Evolutionary conservation across 208 protist species (phyloP).

Genomic region (Willaertia magna): DNA sequence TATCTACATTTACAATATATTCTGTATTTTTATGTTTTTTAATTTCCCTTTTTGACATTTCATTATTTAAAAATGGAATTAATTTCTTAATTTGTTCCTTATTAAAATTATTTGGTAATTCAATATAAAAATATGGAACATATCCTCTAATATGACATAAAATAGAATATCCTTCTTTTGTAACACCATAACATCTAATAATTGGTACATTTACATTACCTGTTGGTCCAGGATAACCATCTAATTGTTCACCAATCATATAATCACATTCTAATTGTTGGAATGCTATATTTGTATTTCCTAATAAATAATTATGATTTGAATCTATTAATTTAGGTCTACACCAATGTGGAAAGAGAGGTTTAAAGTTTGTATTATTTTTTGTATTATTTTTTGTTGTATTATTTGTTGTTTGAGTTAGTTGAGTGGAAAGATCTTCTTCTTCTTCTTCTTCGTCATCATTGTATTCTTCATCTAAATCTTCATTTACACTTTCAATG

Average conservation of each 20-base stretch:
- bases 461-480: not conserved
- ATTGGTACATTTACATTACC: slow-evolving; percentile 16
- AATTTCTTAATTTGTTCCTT: not conserved
- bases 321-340: not conserved
- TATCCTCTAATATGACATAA: slow-evolving; percentile 42
- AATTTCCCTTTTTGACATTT: not conserved
- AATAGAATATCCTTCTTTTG: slow-evolving; percentile 34
- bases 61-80: not conserved
- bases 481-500: no score
- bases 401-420: not conserved
- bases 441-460: not conserved
- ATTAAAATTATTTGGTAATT: slow-evolving; percentile 22
- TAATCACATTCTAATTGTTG: slow-evolving; percentile 8
- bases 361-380: not conserved
- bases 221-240: not conserved
- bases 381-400: not conserved
- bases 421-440: not conserved
- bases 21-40: not conserved
- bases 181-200: slow-evolving; percentile 44
- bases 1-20: not conserved
- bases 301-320: not conserved
- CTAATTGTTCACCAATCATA: not conserved
- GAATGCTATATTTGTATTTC: not conserved
- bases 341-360: not conserved
- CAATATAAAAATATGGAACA: slow-evolving; percentile 50